Conservation (phyloP, 1,284 basidiomycete genomes). For the Peniophora sp. region DNA sequence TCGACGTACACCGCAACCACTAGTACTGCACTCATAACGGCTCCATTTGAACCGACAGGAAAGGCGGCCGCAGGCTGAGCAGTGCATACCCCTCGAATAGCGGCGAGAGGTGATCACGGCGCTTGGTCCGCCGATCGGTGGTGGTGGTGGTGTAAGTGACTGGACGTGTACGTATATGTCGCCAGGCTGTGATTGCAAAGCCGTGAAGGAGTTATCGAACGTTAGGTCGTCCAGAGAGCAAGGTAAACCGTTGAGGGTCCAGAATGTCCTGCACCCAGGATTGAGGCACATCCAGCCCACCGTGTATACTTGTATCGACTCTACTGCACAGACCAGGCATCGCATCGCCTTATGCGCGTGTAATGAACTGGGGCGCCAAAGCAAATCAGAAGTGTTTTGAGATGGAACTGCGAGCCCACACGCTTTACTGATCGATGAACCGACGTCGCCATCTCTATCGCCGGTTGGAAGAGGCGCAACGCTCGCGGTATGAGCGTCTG, state of each 20-base stretch:
- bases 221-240: slow-evolving; percentile 17
- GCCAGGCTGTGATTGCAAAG: background rate
- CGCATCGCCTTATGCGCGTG: background rate
- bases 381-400: too few relatives aligned
- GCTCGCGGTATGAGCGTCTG: too few relatives aligned
- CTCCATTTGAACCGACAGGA: slow-evolving; percentile 48
- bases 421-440: too few relatives aligned
- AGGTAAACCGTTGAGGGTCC: slow-evolving; percentile 26
- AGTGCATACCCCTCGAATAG: slow-evolving; percentile 66
- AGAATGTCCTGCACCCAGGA: slow-evolving; percentile 48
- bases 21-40: slow-evolving; percentile 71
- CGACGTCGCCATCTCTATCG: too few relatives aligned
- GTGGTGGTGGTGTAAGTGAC: background rate
- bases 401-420: too few relatives aligned
- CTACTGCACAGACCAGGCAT: slow-evolving; percentile 25
- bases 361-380: too few relatives aligned
- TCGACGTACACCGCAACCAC: slow-evolving; percentile 37
- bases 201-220: background rate
- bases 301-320: slow-evolving; percentile 45
- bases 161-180: background rate
- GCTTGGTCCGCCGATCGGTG: background rate
- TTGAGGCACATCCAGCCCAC: slow-evolving; percentile 57
- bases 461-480: too few relatives aligned
- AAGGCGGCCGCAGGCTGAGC: slow-evolving; percentile 55
- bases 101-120: slow-evolving; percentile 35